Evolutionary conservation across 1,284 basidiomycete genomes (phyloP).

Genomic region (Takashimella koratensis): DNA sequence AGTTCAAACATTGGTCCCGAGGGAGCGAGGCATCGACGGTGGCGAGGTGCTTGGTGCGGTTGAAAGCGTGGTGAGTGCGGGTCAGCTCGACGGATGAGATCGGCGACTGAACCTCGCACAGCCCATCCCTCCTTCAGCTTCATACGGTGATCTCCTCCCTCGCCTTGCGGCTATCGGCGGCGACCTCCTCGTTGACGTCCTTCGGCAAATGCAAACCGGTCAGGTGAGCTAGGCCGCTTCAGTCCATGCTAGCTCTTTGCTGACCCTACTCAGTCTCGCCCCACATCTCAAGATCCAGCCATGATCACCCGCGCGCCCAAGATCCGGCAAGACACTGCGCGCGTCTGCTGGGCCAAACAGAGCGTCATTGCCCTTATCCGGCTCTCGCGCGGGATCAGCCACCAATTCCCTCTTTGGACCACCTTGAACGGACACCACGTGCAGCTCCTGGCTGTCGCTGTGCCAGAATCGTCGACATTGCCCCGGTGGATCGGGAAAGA

Average conservation of each 20-base stretch:
- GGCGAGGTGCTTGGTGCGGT: slow-evolving; percentile 47
- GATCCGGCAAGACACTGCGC: slow-evolving; percentile 58
- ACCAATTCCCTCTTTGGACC: slow-evolving; percentile 59
- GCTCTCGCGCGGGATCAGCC: slow-evolving; percentile 65
- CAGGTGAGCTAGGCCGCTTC: slow-evolving; percentile 51
- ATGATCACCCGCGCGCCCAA: slow-evolving; percentile 58
- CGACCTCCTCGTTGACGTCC: slow-evolving; percentile 62
- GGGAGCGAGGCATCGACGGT: slow-evolving; percentile 45
- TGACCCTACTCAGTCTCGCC: slow-evolving; percentile 49
- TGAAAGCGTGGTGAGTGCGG: slow-evolving; percentile 36
- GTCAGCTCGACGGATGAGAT: background rate
- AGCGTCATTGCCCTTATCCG: slow-evolving; percentile 58
- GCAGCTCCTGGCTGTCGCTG: slow-evolving; percentile 9
- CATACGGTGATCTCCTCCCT: slow-evolving; percentile 61
- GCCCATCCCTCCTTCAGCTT: slow-evolving; percentile 52
- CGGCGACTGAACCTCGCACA: slow-evolving; percentile 29
- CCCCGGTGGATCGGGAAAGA: background rate
- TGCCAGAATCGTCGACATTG: background rate
- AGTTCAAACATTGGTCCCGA: slow-evolving; percentile 52
- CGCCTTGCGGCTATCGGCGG: slow-evolving; percentile 65
- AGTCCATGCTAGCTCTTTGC: slow-evolving; percentile 1
- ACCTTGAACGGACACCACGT: slow-evolving; percentile 10
- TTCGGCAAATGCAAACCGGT: slow-evolving; percentile 60
- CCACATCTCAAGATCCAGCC: slow-evolving; percentile 53
- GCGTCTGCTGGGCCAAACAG: slow-evolving; percentile 59